A percentile compares a stretch with the other conserved stretches of the same genome.
These are phyloP conservation scores for Penicillium dipodomyicola DNA, from an alignment of 495 filamentous ascomycete genomes.

Conservation along the genomic window DNA sequence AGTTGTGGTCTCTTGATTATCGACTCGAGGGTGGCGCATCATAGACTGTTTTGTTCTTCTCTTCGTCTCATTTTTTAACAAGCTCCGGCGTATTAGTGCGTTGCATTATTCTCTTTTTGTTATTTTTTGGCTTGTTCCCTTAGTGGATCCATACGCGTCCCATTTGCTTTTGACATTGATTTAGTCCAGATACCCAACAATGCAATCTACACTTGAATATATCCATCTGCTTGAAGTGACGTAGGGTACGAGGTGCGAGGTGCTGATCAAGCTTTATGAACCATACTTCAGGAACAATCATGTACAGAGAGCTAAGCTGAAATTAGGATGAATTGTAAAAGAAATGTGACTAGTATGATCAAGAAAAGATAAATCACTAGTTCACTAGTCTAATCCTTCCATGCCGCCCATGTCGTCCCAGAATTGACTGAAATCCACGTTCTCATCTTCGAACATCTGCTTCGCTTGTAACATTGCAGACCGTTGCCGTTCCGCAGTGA, in stretches of 20 bases:
- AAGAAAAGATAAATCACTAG: constrained; percentile 4
- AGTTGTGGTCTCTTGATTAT: constrained; percentile 52
- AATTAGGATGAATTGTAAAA: background rate
- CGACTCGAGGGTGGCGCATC: constrained; percentile 37
- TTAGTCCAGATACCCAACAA: constrained; percentile 33
- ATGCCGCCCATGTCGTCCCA: constrained; percentile 69
- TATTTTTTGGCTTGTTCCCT: constrained; percentile 12
- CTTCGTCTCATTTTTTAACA: background rate
- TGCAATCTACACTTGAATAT: constrained; percentile 17
- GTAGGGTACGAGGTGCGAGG: background rate
- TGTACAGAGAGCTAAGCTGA: background rate
- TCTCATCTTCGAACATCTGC: constrained; percentile 65
- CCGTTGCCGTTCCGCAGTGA: constrained; percentile 64
- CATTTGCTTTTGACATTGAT: constrained; percentile 16
- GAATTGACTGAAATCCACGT: constrained; percentile 74
- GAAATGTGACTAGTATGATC: background rate
- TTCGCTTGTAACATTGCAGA: constrained; percentile 62
- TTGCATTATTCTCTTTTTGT: constrained; percentile 3
- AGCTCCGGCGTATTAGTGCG: background rate
- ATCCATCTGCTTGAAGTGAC: background rate
- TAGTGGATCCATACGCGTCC: constrained; percentile 1
- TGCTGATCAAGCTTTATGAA: background rate
- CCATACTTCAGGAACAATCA: background rate
- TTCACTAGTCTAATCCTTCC: constrained; percentile 28
- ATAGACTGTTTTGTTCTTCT: constrained; percentile 8